Base-by-base conservation (phyloP, 345 rosid genomes). In the Lumnitzera racemosa region DNA sequence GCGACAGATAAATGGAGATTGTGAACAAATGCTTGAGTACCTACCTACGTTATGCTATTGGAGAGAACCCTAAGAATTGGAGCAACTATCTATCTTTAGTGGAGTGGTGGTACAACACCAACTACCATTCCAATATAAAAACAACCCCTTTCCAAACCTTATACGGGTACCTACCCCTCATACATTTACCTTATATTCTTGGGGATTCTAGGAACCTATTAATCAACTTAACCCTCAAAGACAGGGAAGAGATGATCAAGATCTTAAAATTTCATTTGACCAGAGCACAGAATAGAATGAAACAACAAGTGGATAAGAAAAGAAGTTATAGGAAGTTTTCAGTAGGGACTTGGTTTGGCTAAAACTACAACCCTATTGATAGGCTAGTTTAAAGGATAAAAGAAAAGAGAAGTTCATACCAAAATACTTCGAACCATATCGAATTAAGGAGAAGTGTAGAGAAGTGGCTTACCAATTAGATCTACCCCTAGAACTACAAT, bases 81-180 rank as follows among this genome's bases (percentile, higher is more conserved):
- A 9, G 10, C 4, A 57, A 41, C 11, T 57, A 23, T 48, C 23
- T 57, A 2, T n/a, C 61, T 15, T 23, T 57, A 0, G 61, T 49
- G 1, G 61, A 57, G 31, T 57, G 20, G 3, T 57, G 61, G 61
- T 57, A 57, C 49, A 57, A 57, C 61, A 36, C 61, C 24, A 31
- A 17, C 16, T 36, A 36, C 17, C 20, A 20, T 20, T 20, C 20
- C 20, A 20, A 20, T 20, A 20, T 1, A 20, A 20, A 20, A 20
- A 20, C 20, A 20, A 20, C 20, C 20, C 20, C 20, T 20, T 20
- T 20, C 20, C 20, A 20, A 20, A 20, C 20, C 20, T 20, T 20
- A 20, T 20, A 20, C 1, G 20, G 20, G 20, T 20, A 20, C 20
- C 20, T 1, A 20, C 20, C 20, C 20, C 20, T 1, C 20, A 20